Evolutionary conservation across 495 filamentous ascomycete genomes (phyloP).

Genomic region (Thermochaetoides thermophila): DNA sequence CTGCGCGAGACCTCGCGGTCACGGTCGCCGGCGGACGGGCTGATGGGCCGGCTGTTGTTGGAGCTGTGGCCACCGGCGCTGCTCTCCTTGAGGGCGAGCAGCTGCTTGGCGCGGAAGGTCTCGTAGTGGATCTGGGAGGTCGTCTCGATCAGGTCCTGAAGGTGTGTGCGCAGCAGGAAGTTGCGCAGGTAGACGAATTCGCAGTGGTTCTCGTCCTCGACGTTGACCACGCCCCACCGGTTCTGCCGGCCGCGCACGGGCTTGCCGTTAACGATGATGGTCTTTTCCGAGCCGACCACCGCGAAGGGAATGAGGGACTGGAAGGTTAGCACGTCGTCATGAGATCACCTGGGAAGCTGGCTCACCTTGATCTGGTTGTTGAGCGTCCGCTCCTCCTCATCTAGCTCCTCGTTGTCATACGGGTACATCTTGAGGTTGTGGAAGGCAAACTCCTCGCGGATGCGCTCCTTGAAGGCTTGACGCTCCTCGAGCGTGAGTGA

Average conservation of each 20-base stretch:
- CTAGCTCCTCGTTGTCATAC: constrained; percentile 97
- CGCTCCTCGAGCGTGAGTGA: constrained; percentile 93
- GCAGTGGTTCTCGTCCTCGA: constrained; percentile 98
- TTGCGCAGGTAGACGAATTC: constrained; percentile 97
- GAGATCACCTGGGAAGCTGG: not conserved
- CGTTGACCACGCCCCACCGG: constrained; percentile 98
- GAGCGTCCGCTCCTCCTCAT: constrained; percentile 86
- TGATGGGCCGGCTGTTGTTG: constrained; percentile 69
- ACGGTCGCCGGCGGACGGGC: too few relatives aligned
- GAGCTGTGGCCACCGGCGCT: constrained; percentile 71
- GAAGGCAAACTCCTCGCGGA: constrained; percentile 98
- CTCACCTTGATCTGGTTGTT: constrained; percentile 91
- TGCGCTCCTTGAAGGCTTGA: constrained; percentile 91
- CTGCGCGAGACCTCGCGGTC: constrained; percentile 92
- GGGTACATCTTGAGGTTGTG: constrained; percentile 99
- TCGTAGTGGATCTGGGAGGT: constrained; percentile 99
- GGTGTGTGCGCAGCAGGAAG: constrained; percentile 92
- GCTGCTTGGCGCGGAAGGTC: constrained; percentile 98
- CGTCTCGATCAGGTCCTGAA: constrained; percentile 96
- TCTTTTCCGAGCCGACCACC: constrained; percentile 94
- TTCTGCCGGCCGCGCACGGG: constrained; percentile 97
- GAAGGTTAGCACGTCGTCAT: constrained; percentile 4
- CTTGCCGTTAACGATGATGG: constrained; percentile 92
- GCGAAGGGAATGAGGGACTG: constrained; percentile 94
- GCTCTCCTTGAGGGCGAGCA: constrained; percentile 94